A percentile compares a stretch with the other conserved stretches of the same genome.
These are phyloP conservation scores for Aegilops umbellulata DNA, from an alignment of 176 grass and related monocot genomes.

Conservation along the genomic window DNA sequence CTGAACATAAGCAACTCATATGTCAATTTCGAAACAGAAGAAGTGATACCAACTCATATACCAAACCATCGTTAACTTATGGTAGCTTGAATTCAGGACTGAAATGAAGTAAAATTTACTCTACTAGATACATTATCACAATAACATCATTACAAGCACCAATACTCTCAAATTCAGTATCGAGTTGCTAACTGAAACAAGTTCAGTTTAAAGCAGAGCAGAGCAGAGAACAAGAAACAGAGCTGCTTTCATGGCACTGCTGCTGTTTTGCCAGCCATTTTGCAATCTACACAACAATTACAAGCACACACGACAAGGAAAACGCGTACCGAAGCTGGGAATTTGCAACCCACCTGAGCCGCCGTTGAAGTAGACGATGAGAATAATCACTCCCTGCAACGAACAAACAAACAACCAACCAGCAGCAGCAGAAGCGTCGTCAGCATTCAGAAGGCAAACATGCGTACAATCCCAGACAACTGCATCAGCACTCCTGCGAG, in stretches of 20 bases:
- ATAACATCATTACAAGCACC: neutral
- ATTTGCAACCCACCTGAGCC: conserved; percentile 52
- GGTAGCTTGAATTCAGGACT: too few species aligned
- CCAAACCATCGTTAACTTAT: too few species aligned
- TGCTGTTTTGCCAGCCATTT: neutral
- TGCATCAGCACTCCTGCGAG: too few species aligned
- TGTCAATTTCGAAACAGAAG: too few species aligned
- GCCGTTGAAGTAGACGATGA: conserved; percentile 67
- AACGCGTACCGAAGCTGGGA: neutral
- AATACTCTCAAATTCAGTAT: neutral
- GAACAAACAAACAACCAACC: neutral
- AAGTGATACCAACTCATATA: too few species aligned
- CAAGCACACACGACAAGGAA: neutral
- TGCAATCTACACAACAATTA: neutral
- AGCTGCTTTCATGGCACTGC: neutral
- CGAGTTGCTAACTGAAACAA: neutral
- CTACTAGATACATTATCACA: neutral
- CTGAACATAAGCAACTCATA: too few species aligned
- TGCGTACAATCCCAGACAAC: too few species aligned
- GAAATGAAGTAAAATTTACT: too few species aligned
- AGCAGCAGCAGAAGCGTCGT: neutral
- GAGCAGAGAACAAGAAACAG: neutral
- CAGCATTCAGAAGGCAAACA: too few species aligned
- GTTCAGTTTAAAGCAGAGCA: neutral
- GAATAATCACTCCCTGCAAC: conserved; percentile 69